phyloP scores from a whole-genome alignment of 306 rosid genomes.

The Prinsepia uniflora region DNA sequence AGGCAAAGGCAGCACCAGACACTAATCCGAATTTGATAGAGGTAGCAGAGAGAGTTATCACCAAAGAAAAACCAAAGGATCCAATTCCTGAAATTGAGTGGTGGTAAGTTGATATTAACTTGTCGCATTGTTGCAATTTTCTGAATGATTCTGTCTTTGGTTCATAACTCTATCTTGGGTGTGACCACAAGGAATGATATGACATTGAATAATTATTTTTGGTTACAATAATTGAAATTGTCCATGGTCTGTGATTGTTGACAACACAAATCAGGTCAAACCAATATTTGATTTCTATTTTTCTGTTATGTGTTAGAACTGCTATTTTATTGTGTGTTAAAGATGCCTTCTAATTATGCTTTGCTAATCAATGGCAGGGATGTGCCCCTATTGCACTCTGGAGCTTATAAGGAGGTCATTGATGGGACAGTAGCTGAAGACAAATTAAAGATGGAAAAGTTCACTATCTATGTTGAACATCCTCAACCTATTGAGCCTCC shows the following conservation, averaged over 20 bases:
- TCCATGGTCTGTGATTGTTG: background rate
- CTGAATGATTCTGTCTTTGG: background rate
- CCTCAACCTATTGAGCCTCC: constrained; percentile 98
- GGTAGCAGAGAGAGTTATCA: constrained; percentile 73
- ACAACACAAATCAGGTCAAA: background rate
- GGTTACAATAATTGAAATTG: background rate
- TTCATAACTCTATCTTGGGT: background rate
- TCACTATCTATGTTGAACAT: constrained; percentile 80
- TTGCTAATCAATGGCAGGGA: constrained; percentile 53
- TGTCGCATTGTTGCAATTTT: background rate
- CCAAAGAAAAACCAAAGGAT: constrained; percentile 80
- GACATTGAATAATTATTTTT: background rate
- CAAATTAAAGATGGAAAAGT: constrained; percentile 60
- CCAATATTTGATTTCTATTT: background rate
- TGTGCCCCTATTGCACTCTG: constrained; percentile 52
- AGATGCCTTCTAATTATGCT: constrained; percentile 12
- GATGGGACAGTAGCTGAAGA: constrained; percentile 42
- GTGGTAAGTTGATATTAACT: constrained; percentile 63
- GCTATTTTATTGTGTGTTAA: background rate
- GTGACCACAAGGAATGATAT: background rate
- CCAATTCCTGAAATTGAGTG: constrained; percentile 90
- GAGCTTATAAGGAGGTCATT: constrained; percentile 50
- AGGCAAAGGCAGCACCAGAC: constrained; percentile 96
- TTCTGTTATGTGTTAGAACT: background rate
- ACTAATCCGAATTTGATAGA: constrained; percentile 92